Evolutionary conservation across 805 yeast species (phyloP).

Genomic region (Yarrowia divulgata): DNA sequence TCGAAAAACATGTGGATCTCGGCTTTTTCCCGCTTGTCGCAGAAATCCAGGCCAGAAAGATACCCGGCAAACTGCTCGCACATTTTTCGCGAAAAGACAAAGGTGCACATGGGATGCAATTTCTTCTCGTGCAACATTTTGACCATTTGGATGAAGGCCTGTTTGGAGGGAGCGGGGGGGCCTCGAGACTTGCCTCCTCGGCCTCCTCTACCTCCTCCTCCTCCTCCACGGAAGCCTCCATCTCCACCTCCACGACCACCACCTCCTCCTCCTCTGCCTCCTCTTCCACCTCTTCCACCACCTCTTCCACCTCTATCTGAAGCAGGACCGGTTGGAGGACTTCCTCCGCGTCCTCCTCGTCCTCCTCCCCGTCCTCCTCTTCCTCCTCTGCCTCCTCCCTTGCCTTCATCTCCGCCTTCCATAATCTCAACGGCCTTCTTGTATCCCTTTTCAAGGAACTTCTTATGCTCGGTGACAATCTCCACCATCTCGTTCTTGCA

Average conservation of each 20-base stretch:
- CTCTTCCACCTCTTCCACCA: conserved; percentile 48
- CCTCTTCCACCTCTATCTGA: conserved; percentile 50
- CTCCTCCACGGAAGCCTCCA: conserved; percentile 48
- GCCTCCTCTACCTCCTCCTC: conserved; percentile 54
- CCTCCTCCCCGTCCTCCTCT: conserved; percentile 49
- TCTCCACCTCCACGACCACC: conserved; percentile 48
- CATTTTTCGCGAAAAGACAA: conserved; percentile 91
- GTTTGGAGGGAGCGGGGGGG: conserved; percentile 53
- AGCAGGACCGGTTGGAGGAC: conserved; percentile 41
- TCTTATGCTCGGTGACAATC: conserved; percentile 75
- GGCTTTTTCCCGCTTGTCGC: conserved; percentile 83
- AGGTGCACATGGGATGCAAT: conserved; percentile 88
- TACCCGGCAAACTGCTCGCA: conserved; percentile 93
- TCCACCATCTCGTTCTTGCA: conserved; percentile 77
- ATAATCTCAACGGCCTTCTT: conserved; percentile 52
- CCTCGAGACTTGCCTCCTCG: conserved; percentile 42
- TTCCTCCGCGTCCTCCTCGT: conserved; percentile 46
- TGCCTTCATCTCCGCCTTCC: conserved; percentile 53
- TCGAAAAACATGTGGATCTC: conserved; percentile 94
- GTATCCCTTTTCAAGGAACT: conserved; percentile 70
- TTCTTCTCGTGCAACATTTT: conserved; percentile 70
- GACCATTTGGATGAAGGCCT: conserved; percentile 77
- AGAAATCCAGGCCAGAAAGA: conserved; percentile 74
- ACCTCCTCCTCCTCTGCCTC: conserved; percentile 50
- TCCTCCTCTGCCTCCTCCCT: conserved; percentile 49